Base-by-base conservation (phyloP, 768 basidiomycete genomes). In the Lentinula sp. region DNA sequence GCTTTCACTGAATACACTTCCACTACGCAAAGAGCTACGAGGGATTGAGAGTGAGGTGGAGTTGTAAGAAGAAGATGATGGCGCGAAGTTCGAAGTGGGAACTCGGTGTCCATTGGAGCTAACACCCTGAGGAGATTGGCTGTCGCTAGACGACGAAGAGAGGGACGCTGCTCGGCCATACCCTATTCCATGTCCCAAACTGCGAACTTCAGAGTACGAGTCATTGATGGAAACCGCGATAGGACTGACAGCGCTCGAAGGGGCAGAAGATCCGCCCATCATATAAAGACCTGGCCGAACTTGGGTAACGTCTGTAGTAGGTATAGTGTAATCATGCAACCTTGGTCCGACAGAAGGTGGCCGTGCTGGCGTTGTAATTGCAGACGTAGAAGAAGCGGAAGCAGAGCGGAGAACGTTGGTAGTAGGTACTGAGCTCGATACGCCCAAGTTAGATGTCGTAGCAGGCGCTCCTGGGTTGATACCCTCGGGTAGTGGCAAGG, bases 311-410 rank as follows among this genome's bases (percentile, higher is more conserved):
- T 66, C 69, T 13, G 74, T 63, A 53, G 70, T 64, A 37, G 82
- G 77, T 56, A 88, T 71, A 43, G 84, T 68, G 67, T 87, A 89
- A 69, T 88, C 84, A 64, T 89, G 87, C 67, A 90, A 71, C 48
- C 84, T 80, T 2, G 89, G 87, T 1, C 86, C 85, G 10, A 73
- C 65, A 16, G 76, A 77, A 8, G 71, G 64, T 57, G 66, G 58
- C 51, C 71, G 65, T 21, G 64, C 46, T 1, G 75, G 74, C 2
- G 85, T 85, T 3, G 85, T 84, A 4, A 84, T 84, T 4, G 75
- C 70, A 56, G n/a, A 32, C n/a, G 37, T 59, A 66, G 61, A 21
- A 53, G 60, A 58, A 32, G 3, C 49, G 11, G 43, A 34, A 43
- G 45, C 31, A 34, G 57, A 58, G 5, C 43, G 40, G 4, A 58